Evolutionary conservation across 768 basidiomycete genomes (phyloP), one percentile per base, ranked within the genome.

Genomic region (Mrakia hoshinonis): DNA sequence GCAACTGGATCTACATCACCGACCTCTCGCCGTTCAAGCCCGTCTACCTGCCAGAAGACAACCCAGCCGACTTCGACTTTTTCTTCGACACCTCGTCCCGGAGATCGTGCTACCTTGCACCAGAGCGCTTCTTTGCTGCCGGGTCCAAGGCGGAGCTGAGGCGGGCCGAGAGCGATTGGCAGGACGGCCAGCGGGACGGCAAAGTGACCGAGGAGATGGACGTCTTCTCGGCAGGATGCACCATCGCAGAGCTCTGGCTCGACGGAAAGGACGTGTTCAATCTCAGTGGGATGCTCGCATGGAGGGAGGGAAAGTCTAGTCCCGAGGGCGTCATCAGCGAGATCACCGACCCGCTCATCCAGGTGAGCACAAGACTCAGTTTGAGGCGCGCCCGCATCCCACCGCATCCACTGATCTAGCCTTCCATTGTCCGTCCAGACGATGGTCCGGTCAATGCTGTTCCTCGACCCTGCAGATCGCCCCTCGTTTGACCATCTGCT

Each of bases 21-120:
- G 96, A 98, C 81, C 98, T 98, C 78, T 91, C 94, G 0, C 85
- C 87, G 0, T 94, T 91, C 85, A 99, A 99, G 78, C 96, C 94
- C 0, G 94, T 92, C 2, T 91, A 87, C 79, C 85, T 99, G 13
- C 96, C 96, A 0, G 84, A 97, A 54, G 92, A 99, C 77, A 94
- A 98, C 77, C 96, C 96, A 4, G 87, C 94, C 10, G 93, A 95
- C 81, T 99, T 97, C 79, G 94, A 93, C 4, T 96, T 93, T 82
- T 99, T 88, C 83, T 98, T 94, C 79, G 96, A 99, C 80, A n/a
- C 92, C 4, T 92, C 91, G 15, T 91, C 92, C 1, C 84, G 92
- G 9, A 85, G 95, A 13, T 94, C 91, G 1, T 99, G 96, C 79
- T 98, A 98, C 77, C 83, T 99, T 71, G 96, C 96, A 0, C 96